A percentile compares a stretch with the other conserved stretches of the same genome.
phyloP scores from a whole-genome alignment of 352 stramenopile genomes.

The Pythium dissimile region DNA sequence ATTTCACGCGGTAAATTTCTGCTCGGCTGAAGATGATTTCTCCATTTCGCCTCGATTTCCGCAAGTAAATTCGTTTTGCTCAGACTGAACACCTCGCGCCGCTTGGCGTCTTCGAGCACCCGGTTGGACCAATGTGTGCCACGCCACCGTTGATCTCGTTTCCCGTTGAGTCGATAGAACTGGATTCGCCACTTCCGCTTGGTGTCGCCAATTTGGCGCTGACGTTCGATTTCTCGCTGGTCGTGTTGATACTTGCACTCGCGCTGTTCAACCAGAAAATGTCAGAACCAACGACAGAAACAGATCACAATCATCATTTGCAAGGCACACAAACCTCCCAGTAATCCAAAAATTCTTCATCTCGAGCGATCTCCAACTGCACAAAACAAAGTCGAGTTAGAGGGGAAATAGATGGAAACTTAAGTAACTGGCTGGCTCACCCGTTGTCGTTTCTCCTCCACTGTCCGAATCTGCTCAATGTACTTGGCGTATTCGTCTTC shows the following conservation, averaged over 20 bases:
- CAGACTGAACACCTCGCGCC: slow-evolving; percentile 45
- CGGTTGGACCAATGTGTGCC: slow-evolving; percentile 40
- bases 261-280: slow-evolving; percentile 26
- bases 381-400: not conserved
- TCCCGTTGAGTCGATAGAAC: slow-evolving; percentile 50
- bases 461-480: slow-evolving; percentile 27
- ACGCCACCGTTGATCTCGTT: slow-evolving; percentile 53
- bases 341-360: slow-evolving; percentile 79
- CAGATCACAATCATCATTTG: not conserved
- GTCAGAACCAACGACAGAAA: no score
- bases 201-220: slow-evolving; percentile 45
- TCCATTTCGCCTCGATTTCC: slow-evolving; percentile 53
- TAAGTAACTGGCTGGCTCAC: slow-evolving; percentile 19
- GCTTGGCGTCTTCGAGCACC: slow-evolving; percentile 47
- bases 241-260: slow-evolving; percentile 45
- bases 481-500: slow-evolving; percentile 38
- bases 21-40: slow-evolving; percentile 26
- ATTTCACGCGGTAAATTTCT: not conserved
- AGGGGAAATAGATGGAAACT: not conserved
- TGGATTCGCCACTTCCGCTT: slow-evolving; percentile 49
- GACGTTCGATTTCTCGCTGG: slow-evolving; percentile 31
- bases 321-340: slow-evolving; percentile 49
- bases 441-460: slow-evolving; percentile 45
- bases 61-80: slow-evolving; percentile 48
- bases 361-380: slow-evolving; percentile 65